Base-by-base conservation (phyloP, 345 rosid genomes). In the Eucalyptus marginata region DNA sequence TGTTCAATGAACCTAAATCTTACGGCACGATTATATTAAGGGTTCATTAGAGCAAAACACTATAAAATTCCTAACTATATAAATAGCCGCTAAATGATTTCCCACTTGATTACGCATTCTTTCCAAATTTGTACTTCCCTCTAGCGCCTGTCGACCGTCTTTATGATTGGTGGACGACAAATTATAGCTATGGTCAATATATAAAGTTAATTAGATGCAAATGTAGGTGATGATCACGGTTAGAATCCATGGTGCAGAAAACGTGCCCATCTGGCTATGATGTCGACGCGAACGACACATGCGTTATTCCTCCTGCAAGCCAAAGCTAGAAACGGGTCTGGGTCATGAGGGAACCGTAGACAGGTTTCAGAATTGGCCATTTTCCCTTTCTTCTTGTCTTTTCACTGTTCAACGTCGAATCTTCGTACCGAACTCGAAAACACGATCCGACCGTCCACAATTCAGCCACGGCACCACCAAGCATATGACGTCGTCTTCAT, bases 331-430 rank as follows among this genome's bases (percentile, higher is more conserved):
- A 40, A 5, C 47, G 84, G 47, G 84, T 76, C 84, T 36, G 84
- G 47, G 84, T 36, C 84, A 12, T 3, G 29, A 76, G 84, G 84
- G 47, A 76, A 76, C 84, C 44, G 84, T 76, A 76, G 47, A 76
- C 84, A 76, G 84, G 84, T 76, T 76, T 76, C 84, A 76, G 84
- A 76, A 76, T 76, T 76, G 84, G 84, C 66, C 62, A 15, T 56
- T 24, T 51, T 51, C 62, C 62, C 36, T 59, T 76, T 76, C 47
- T 76, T 40, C 47, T 76, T 76, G 84, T 76, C 84, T 76, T 76
- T 86, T 44, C 89, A 92, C 95, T 92, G 95, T 92, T 94, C 88
- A 90, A 92, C 93, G 93, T 93, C 92, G 95, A 94, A 93, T 85
- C 87, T 88, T 87, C 91, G 90, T 90, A 91, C 91, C 84, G 27